Percentiles rank a stretch among this genome's conserved stretches.
Conservation (phyloP, 2,329 filamentous ascomycete species). For the Cadophora sp. region DNA sequence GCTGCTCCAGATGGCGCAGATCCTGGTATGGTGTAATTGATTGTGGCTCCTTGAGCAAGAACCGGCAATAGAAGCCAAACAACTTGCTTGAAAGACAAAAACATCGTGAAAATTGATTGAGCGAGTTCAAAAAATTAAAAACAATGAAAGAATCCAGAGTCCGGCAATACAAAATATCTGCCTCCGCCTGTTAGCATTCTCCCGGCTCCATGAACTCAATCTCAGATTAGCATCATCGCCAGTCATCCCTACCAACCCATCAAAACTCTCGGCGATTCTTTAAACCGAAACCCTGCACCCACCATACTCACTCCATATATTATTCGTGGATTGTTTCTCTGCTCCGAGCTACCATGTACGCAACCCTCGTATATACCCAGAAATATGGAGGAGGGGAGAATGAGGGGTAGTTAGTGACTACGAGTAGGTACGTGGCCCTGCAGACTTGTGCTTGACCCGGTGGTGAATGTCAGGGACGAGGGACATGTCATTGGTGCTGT, state of each 20-base stretch:
- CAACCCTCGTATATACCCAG: neutral
- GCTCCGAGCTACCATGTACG: neutral
- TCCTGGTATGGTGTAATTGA: constrained; percentile 36
- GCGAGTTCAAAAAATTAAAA: neutral
- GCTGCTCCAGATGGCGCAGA: constrained; percentile 33
- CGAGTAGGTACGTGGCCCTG: neutral
- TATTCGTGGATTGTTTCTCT: neutral
- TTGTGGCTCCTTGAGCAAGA: constrained; percentile 21
- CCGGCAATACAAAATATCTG: neutral
- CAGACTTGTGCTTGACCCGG: neutral
- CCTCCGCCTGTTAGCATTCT: neutral
- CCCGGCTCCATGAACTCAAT: neutral
- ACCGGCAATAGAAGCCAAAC: constrained; percentile 29
- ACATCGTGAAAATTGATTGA: constrained; percentile 21
- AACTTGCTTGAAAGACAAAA: constrained; percentile 23
- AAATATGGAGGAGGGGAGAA: neutral
- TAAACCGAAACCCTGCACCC: neutral
- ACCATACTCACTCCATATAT: neutral
- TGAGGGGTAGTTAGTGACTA: neutral
- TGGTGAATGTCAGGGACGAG: neutral
- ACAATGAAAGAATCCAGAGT: neutral
- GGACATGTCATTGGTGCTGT: neutral
- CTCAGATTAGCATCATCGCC: neutral
- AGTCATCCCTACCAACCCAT: neutral
- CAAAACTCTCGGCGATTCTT: neutral